Evolutionary conservation across 257 asterid genomes (phyloP).

Genomic region (Thymus mandschuricus): DNA sequence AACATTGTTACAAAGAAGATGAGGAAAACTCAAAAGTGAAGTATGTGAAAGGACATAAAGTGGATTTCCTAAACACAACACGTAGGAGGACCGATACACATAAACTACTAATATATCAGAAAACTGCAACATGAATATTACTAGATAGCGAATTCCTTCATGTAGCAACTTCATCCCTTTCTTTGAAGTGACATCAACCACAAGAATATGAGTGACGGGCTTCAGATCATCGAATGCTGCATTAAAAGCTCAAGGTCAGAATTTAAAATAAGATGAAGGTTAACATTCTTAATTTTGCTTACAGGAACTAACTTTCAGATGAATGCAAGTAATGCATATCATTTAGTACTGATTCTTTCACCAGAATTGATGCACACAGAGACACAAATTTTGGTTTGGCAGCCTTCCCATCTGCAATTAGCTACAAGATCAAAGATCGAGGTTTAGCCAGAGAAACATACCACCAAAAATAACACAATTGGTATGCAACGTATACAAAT

Average conservation of each 20-base stretch:
- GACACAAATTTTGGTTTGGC: conserved; percentile 80
- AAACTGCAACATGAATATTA: conserved; percentile 40
- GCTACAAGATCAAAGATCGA: conserved; percentile 53
- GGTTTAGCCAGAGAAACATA: conserved; percentile 36
- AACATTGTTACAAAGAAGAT: conserved; percentile 27
- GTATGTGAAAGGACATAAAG: conserved; percentile 6
- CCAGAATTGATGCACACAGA: conserved; percentile 63
- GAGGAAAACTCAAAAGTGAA: conserved; percentile 13
- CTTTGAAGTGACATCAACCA: conserved; percentile 70
- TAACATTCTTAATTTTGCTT: conserved; percentile 29
- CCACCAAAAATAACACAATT: conserved; percentile 15
- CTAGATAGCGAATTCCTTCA: conserved; percentile 94
- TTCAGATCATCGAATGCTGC: conserved; percentile 92
- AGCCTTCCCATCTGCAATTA: conserved; percentile 83
- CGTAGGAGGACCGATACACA: conserved; percentile 21
- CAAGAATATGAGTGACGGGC: conserved; percentile 97
- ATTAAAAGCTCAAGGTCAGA: conserved; percentile 32
- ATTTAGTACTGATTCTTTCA: conserved; percentile 60
- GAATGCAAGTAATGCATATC: conserved; percentile 80
- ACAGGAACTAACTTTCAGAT: conserved; percentile 69
- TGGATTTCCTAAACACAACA: conserved; percentile 16
- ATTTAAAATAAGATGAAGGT: conserved; percentile 28
- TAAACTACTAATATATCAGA: conserved; percentile 13
- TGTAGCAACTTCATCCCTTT: conserved; percentile 86
- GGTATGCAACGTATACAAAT: conserved; percentile 18